These are phyloP conservation scores for Pisolithus albus DNA, from an alignment of 768 basidiomycete genomes.

Conservation along the genomic window DNA sequence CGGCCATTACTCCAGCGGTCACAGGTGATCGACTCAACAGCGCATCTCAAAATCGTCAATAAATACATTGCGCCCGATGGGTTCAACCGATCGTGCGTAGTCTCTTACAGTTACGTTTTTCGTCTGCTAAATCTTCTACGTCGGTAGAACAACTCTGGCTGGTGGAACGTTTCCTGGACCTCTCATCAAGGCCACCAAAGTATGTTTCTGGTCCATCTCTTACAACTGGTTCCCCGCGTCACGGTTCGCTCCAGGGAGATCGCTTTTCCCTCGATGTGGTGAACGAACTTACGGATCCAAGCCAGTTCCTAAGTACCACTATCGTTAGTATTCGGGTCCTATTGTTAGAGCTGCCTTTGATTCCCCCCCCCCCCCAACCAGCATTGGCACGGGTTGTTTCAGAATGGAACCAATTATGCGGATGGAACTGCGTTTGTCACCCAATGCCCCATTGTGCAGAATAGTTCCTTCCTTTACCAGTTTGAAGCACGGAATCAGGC, in stretches of 20 bases:
- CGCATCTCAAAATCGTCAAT: slow-evolving; percentile 32
- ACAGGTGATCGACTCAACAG: slow-evolving; percentile 13
- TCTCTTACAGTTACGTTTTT: not conserved
- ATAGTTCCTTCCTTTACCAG: slow-evolving; percentile 29
- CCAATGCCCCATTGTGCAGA: slow-evolving; percentile 36
- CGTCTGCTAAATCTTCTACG: not conserved
- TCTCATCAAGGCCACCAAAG: slow-evolving; percentile 36
- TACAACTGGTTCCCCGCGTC: not conserved
- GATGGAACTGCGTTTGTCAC: slow-evolving; percentile 35
- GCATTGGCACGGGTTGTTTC: slow-evolving; percentile 30
- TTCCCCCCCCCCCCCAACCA: too few relatives aligned
- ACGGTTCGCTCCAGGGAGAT: slow-evolving; percentile 24
- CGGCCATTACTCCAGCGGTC: not conserved
- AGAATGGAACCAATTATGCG: slow-evolving; percentile 24
- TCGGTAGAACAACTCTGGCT: slow-evolving; percentile 34
- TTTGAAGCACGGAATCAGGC: slow-evolving; percentile 29
- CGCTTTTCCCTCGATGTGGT: slow-evolving; percentile 36
- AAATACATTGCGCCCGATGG: slow-evolving; percentile 42
- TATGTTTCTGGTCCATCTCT: not conserved
- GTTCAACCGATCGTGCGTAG: slow-evolving; percentile 32
- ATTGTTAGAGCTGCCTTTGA: slow-evolving; percentile 15
- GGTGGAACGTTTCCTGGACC: slow-evolving; percentile 42
- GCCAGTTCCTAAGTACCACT: slow-evolving; percentile 38
- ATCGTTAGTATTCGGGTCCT: slow-evolving; percentile 11
- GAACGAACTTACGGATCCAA: slow-evolving; percentile 43